Base-by-base conservation (phyloP, 306 rosid genomes). In the Rosa lucieae region DNA sequence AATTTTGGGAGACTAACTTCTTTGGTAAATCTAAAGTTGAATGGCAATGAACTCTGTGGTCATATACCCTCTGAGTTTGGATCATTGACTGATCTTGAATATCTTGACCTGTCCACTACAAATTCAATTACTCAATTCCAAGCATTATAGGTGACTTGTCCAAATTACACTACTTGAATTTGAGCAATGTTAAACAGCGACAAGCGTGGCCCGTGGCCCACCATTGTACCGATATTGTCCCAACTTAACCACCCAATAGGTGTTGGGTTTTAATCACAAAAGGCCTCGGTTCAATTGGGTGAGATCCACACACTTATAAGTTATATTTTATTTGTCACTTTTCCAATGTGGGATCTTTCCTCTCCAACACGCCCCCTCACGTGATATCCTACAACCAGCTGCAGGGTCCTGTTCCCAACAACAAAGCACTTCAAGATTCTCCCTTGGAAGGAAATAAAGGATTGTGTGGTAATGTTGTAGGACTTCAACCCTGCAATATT, bases 371-470 rank as follows among this genome's bases (percentile, higher is more conserved):
- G n/a, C n/a, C n/a, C n/a, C n/a, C n/a, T n/a, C n/a, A n/a, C n/a
- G n/a, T n/a, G n/a, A n/a, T 77, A 15, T 77, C 81, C 13, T 53
- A 77, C 74, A 77, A 77, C 26, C 14, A 77, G 75, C n/a, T 77
- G 12, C 39, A 35, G 15, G 83, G 79, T 52, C 75, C 83, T 0
- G 2, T 74, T 44, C 83, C 79, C 2, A 43, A 65, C 55, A 55
- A 20, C 56, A 75, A 0, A 17, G 67, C 53, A 20, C 67, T 77
- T 67, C 59, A 40, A 72, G 2, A 13, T 29, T 1, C 32, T 29
- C 32, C 1, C 1, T 29, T 29, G 32, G 32, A 29, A 29, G 32
- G 32, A 1, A 29, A 29, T 29, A 1, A 29, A 29, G 32, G 32
- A 29, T 29, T 29, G 32, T 29, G 32, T 29, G 32, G 32, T 1